These are phyloP conservation scores for Cornus suecica DNA, from an alignment of 148 eudicot genomes.

Conservation along the genomic window DNA sequence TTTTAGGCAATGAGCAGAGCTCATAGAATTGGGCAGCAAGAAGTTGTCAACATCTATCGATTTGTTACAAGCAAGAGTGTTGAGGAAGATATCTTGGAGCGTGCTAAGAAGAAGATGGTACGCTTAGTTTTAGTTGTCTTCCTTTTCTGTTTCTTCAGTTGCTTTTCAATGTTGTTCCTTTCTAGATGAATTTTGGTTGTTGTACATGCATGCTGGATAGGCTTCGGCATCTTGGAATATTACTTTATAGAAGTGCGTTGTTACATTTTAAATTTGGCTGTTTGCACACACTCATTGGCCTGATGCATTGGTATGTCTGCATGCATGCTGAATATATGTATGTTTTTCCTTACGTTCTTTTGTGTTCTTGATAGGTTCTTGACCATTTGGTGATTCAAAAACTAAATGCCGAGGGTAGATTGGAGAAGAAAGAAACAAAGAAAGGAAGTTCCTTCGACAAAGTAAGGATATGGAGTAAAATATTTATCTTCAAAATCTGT, in stretches of 20 bases:
- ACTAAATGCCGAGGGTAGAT: slow-evolving; percentile 93
- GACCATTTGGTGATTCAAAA: slow-evolving; percentile 99
- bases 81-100: slow-evolving; percentile 98
- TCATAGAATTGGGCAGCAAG: slow-evolving; percentile 99
- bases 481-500: background rate
- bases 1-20: slow-evolving; percentile 98
- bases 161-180: slow-evolving; percentile 5
- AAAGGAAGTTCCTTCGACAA: slow-evolving; percentile 83
- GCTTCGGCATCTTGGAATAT: background rate
- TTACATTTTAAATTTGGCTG: background rate
- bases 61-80: slow-evolving; percentile 99
- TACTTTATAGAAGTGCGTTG: background rate
- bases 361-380: slow-evolving; percentile 57
- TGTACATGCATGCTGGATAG: background rate
- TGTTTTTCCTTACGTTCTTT: background rate
- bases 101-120: slow-evolving; percentile 99
- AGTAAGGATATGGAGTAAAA: slow-evolving; percentile 37
- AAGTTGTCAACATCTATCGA: slow-evolving; percentile 96
- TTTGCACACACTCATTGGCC: background rate
- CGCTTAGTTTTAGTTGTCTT: background rate
- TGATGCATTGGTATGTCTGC: background rate
- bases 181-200: background rate
- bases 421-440: slow-evolving; percentile 96
- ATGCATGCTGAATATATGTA: background rate
- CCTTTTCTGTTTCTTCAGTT: background rate